Evolutionary conservation across 1,139 yeast genomes (phyloP).

Genomic region (Pichia sorboxylosa): DNA sequence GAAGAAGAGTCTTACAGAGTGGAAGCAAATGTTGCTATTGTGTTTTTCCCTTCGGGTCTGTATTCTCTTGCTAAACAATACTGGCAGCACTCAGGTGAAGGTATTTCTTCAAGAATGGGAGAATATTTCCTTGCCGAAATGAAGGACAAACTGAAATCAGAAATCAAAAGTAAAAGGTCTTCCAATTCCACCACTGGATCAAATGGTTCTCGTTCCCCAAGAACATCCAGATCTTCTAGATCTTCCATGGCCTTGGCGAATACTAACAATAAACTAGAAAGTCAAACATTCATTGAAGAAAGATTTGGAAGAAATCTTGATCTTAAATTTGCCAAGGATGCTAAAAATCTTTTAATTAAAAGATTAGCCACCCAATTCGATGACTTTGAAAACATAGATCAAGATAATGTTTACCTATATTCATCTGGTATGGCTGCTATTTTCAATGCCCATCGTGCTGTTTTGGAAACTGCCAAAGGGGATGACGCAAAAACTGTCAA

Average conservation of each 20-base stretch:
- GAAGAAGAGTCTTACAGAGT: slow-evolving; percentile 47
- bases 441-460: slow-evolving; percentile 66
- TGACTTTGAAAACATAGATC: slow-evolving; percentile 22
- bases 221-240: slow-evolving; percentile 19
- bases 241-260: slow-evolving; percentile 9
- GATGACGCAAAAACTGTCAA: slow-evolving; percentile 31
- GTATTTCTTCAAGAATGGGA: slow-evolving; percentile 78
- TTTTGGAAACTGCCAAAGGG: slow-evolving; percentile 25
- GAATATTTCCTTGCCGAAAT: slow-evolving; percentile 68
- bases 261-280: slow-evolving; percentile 32
- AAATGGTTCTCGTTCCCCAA: slow-evolving; percentile 7
- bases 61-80: slow-evolving; percentile 64
- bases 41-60: slow-evolving; percentile 53
- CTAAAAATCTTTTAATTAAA: slow-evolving; percentile 60
- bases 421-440: slow-evolving; percentile 94
- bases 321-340: slow-evolving; percentile 60
- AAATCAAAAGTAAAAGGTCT: slow-evolving; percentile 11
- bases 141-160: slow-evolving; percentile 28
- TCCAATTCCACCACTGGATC: slow-evolving; percentile 11
- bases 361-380: slow-evolving; percentile 59
- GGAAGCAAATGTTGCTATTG: slow-evolving; percentile 63
- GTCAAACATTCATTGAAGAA: slow-evolving; percentile 67
- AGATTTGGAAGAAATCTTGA: slow-evolving; percentile 85
- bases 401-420: slow-evolving; percentile 65
- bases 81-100: slow-evolving; percentile 98